These are phyloP conservation scores for Colletotrichum paranaense DNA, from an alignment of 2,329 filamentous ascomycete species.

Conservation along the genomic window DNA sequence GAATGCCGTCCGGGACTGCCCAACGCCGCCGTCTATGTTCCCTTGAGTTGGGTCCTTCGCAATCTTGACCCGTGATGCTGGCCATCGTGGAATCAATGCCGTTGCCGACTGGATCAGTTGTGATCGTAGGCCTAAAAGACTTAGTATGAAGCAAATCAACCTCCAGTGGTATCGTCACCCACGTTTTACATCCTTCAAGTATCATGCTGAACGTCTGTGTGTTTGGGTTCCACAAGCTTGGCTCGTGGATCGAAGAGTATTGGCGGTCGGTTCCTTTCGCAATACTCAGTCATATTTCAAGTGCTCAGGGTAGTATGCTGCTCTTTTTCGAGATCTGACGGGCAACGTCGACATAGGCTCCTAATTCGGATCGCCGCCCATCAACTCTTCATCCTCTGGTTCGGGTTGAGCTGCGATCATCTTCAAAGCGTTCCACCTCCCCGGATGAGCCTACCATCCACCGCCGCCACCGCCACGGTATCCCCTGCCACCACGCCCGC, in stretches of 20 bases:
- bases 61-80: neutral
- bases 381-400: neutral
- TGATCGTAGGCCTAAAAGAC: slow-evolving; percentile 21
- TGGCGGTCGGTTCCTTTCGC: neutral
- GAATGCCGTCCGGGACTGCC: neutral
- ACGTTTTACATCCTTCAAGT: slow-evolving; percentile 27
- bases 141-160: slow-evolving; percentile 30
- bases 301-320: neutral
- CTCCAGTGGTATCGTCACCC: slow-evolving; percentile 28
- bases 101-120: neutral
- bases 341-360: neutral
- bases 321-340: neutral
- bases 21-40: neutral
- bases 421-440: neutral
- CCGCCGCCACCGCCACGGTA: slow-evolving; percentile 51
- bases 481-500: slow-evolving; percentile 62
- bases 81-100: neutral
- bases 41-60: neutral
- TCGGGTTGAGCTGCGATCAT: neutral
- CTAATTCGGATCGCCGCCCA: neutral
- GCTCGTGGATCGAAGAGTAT: neutral
- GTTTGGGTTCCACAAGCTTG: neutral
- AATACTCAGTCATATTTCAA: neutral
- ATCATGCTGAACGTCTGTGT: neutral
- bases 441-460: slow-evolving; percentile 52